Percentiles rank a stretch among this genome's conserved stretches.
Conservation (phyloP, 208 protist species). For the Crithidia acanthocephali region DNA sequence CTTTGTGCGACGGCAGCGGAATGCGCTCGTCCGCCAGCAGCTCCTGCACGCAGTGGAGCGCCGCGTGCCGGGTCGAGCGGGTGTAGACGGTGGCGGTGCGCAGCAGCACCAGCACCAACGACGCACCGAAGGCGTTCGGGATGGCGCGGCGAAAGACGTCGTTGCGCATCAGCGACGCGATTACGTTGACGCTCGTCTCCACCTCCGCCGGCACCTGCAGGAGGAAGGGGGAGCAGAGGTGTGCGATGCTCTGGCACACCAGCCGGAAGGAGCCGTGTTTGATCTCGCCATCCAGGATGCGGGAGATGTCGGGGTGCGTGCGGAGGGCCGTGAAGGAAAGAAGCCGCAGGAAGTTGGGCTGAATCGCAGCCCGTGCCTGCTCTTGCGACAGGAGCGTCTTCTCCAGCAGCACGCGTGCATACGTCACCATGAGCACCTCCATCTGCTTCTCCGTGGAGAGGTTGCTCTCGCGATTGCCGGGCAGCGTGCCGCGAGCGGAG, state of each 20-base stretch:
- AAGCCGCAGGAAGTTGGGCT: conserved; percentile 48
- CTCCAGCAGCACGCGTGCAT: conserved; percentile 77
- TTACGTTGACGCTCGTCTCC: conserved; percentile 54
- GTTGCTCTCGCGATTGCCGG: conserved; percentile 29
- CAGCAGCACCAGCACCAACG: conserved; percentile 65
- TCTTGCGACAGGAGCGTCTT: conserved; percentile 62
- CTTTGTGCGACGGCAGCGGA: conserved; percentile 61
- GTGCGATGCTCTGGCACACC: conserved; percentile 52
- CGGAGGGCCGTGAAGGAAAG: conserved; percentile 75
- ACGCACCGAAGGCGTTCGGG: conserved; percentile 49
- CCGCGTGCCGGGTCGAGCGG: conserved; percentile 64
- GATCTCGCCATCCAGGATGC: conserved; percentile 50
- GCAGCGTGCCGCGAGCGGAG: conserved; percentile 11
- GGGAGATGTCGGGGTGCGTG: conserved; percentile 35
- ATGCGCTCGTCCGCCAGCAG: conserved; percentile 56
- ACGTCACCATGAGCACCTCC: conserved; percentile 74
- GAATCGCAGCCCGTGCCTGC: conserved; percentile 38
- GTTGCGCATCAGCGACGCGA: conserved; percentile 44
- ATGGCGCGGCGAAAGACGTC: conserved; percentile 44
- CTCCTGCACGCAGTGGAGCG: conserved; percentile 76
- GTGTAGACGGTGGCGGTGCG: conserved; percentile 70
- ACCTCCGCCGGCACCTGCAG: conserved; percentile 44
- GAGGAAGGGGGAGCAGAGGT: conserved; percentile 47
- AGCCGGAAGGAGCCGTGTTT: conserved; percentile 45
- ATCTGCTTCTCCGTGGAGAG: conserved; percentile 61